Percentiles rank a stretch among this genome's conserved stretches.
Conservation (phyloP, 2,329 filamentous ascomycete genomes). For the Calonectria pauciramosa region DNA sequence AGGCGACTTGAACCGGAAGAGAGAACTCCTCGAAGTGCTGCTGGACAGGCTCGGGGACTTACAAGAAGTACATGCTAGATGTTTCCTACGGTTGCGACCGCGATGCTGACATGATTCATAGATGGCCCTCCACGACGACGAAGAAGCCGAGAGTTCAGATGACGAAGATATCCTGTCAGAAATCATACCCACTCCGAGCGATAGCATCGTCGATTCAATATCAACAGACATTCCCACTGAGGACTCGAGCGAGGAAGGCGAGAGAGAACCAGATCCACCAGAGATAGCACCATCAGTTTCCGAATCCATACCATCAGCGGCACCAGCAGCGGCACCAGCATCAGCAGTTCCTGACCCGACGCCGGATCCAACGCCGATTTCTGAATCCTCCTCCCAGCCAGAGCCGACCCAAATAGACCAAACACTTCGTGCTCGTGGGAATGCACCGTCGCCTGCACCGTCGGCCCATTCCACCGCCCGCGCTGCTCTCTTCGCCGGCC, state of each 20-base stretch:
- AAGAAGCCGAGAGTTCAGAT: slow-evolving; percentile 60
- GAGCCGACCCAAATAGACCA: slow-evolving; percentile 52
- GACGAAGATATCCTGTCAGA: slow-evolving; percentile 70
- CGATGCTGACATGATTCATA: slow-evolving; percentile 35
- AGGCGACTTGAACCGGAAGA: slow-evolving; percentile 73
- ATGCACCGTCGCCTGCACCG: slow-evolving; percentile 35
- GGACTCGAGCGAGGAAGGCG: slow-evolving; percentile 38
- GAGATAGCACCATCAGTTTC: slow-evolving; percentile 50
- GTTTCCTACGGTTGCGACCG: not conserved
- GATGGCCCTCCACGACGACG: slow-evolving; percentile 52
- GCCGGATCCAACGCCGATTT: slow-evolving; percentile 19
- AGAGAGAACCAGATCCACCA: slow-evolving; percentile 61
- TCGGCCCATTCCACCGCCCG: slow-evolving; percentile 54
- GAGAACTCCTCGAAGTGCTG: slow-evolving; percentile 75
- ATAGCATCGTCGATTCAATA: slow-evolving; percentile 60
- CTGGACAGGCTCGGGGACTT: slow-evolving; percentile 77
- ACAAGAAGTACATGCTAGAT: slow-evolving; percentile 65
- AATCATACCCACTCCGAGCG: slow-evolving; percentile 68
- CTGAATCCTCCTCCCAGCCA: slow-evolving; percentile 30
- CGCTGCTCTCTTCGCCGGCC: slow-evolving; percentile 60
- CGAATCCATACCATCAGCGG: slow-evolving; percentile 25
- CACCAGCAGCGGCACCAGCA: slow-evolving; percentile 5
- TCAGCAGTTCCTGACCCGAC: slow-evolving; percentile 25
- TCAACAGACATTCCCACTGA: slow-evolving; percentile 45
- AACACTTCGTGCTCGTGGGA: slow-evolving; percentile 51